Evolutionary conservation across 768 basidiomycete species (phyloP), one percentile per base, ranked within the genome.

Genomic region (Amanita exitialis): DNA sequence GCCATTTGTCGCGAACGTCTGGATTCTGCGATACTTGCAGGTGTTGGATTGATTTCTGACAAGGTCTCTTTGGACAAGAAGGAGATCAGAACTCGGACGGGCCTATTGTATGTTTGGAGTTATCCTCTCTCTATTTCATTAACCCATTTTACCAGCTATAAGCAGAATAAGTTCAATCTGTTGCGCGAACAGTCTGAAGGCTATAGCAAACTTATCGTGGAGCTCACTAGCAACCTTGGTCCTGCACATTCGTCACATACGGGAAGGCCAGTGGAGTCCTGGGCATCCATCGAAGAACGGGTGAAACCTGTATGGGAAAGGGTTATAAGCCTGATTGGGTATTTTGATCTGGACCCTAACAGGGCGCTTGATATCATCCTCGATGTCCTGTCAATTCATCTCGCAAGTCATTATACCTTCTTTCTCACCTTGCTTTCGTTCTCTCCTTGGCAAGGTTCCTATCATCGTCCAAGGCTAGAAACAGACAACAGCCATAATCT

Each of bases 111-210:
- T 66, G 89, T 77, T 52, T 6, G 41, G 43, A 5, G 18, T 32
- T 30, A 34, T 34, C 27, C 41, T 8, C 28, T n/a, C 3, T 35
- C 27, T 7, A 2, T 18, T 23, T 43, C 47, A 52, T 47, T 35
- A 52, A 20, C 39, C 54, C 44, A 47, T 48, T 42, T 37, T 15
- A 48, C n/a, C 61, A 94, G 90, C 64, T 95, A 93, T 72, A 93
- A 92, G 66, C 95, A 99, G 66, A 92, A 92, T 70, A 99, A 98
- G 67, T 95, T 94, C 74, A 99, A 98, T 62, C 78, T 99, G 35
- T 78, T 97, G 13, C 86, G 96, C 34, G 96, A 99, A 69, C 90
- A 96, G 59, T 93, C 93, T 0, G 95, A 98, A 70, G 96, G 96
- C 6, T 99, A 92, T 69, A 90, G 90, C 64, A 93, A 94, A 65